Base-by-base conservation (phyloP, 805 yeast genomes). In the Nakazawaea laoshanensis region DNA sequence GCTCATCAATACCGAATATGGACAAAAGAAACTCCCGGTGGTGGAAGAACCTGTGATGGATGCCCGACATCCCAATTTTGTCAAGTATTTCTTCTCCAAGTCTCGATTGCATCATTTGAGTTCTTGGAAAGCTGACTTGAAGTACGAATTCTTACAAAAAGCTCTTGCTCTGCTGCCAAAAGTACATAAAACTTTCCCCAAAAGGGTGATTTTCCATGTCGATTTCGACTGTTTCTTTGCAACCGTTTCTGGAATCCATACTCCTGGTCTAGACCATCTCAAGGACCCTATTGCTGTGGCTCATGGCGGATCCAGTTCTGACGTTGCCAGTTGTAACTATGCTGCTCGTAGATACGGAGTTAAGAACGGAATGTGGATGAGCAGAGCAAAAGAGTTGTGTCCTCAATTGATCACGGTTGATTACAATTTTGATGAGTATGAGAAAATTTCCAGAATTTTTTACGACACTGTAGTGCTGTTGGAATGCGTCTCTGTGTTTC, bases 221-320 rank as follows among this genome's bases (percentile, higher is more conserved):
- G 98, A 89, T 52, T 89, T 87, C 53, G 98, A 89, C 52, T 86
- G 95, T 42, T 89, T 92, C 47, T 89, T 89, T 56, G 96, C 88
- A 2, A 69, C 94, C 0, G 96, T 81, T 0, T 82, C 96, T 0
- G 70, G 84, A 3, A 55, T 76, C 35, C 62, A 57, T 11, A 20
- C 35, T 6, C 78, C 81, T 0, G 63, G 74, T 3, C 48, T 78
- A 12, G 72, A 71, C 38, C 65, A 72, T 39, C 55, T 44, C 22
- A 64, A 27, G 38, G 59, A 44, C 54, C 79, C 66, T 61, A 79
- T 49, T 54, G 89, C 55, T 59, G 95, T 62, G 61, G 65, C 79
- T 1, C 77, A 73, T 45, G 78, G 78, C 5, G 71, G 71, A 1
- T 48, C 47, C 8, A 61, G 70, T 3, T 74, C 96, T 0, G 97